These are phyloP conservation scores for Phytophthora syringae DNA, from an alignment of 352 stramenopile genomes.

Conservation along the genomic window DNA sequence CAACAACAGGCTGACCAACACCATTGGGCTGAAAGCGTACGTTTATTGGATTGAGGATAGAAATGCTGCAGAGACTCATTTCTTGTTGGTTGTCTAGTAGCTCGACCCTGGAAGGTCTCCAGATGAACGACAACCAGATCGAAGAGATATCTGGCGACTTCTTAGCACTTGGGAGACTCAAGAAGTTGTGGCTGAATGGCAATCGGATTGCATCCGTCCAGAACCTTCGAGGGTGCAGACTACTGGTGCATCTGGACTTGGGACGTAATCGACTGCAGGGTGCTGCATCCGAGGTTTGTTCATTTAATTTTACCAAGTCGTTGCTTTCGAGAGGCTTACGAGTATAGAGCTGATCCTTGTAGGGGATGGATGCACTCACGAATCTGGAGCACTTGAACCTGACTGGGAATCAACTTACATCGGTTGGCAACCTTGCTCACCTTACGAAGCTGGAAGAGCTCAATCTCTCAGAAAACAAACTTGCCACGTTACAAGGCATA, in stretches of 20 bases:
- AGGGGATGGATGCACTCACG: slow-evolving; percentile 62
- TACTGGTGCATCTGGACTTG: slow-evolving; percentile 74
- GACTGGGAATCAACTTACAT: slow-evolving; percentile 60
- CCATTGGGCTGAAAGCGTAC: slow-evolving; percentile 58
- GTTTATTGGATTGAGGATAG: background rate
- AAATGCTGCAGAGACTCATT: background rate
- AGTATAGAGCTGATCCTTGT: background rate
- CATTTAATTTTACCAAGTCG: background rate
- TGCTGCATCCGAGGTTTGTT: slow-evolving; percentile 47
- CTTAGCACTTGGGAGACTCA: slow-evolving; percentile 67
- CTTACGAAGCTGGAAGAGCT: slow-evolving; percentile 80
- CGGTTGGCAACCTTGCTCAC: slow-evolving; percentile 61
- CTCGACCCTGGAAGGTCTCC: slow-evolving; percentile 63
- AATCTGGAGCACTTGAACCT: slow-evolving; percentile 74
- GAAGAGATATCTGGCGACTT: slow-evolving; percentile 65
- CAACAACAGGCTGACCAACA: slow-evolving; percentile 76
- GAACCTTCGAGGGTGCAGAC: slow-evolving; percentile 55
- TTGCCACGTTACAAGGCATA: slow-evolving; percentile 58
- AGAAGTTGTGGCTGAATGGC: slow-evolving; percentile 73
- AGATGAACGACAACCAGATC: slow-evolving; percentile 82
- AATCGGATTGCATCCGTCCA: slow-evolving; percentile 63
- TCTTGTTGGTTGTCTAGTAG: slow-evolving; percentile 47
- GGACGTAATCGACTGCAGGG: slow-evolving; percentile 64
- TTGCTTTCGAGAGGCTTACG: background rate
- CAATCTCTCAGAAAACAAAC: slow-evolving; percentile 64